Conservation (phyloP, 2,329 filamentous ascomycete species). For the Talaromyces sp. region DNA sequence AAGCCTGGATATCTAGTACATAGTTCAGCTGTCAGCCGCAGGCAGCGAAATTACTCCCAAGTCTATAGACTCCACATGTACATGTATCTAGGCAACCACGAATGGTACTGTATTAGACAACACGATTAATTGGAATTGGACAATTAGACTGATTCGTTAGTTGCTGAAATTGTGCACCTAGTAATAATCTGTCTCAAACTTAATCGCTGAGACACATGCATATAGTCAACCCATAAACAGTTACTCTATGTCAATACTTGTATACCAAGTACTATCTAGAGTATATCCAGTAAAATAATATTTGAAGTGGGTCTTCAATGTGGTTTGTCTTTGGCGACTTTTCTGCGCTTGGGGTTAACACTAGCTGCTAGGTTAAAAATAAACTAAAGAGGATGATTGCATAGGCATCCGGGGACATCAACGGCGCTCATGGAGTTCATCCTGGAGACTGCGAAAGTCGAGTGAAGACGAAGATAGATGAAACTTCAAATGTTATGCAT, state of each 20-base stretch:
- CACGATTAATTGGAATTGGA: background rate
- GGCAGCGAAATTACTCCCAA: background rate
- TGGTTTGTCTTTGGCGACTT: no score
- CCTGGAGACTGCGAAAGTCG: no score
- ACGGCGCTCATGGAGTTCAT: no score
- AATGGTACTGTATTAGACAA: background rate
- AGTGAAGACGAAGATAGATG: no score
- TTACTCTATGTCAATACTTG: background rate
- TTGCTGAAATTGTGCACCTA: background rate
- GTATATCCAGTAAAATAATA: no score
- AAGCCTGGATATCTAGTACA: background rate
- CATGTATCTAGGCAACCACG: background rate
- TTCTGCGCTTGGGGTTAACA: no score
- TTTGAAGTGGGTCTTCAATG: no score
- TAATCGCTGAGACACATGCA: background rate
- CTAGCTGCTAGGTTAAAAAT: no score
- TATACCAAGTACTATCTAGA: no score
- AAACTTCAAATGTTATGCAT: no score
- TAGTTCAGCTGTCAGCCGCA: background rate
- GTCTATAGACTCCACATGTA: background rate
- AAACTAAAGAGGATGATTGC: no score
- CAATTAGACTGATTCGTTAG: background rate
- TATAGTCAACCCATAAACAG: background rate
- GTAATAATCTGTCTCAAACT: background rate
- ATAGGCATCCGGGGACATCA: no score